Evolutionary conservation across 208 protist species (phyloP).

Genomic region (Crithidia fasciculata): DNA sequence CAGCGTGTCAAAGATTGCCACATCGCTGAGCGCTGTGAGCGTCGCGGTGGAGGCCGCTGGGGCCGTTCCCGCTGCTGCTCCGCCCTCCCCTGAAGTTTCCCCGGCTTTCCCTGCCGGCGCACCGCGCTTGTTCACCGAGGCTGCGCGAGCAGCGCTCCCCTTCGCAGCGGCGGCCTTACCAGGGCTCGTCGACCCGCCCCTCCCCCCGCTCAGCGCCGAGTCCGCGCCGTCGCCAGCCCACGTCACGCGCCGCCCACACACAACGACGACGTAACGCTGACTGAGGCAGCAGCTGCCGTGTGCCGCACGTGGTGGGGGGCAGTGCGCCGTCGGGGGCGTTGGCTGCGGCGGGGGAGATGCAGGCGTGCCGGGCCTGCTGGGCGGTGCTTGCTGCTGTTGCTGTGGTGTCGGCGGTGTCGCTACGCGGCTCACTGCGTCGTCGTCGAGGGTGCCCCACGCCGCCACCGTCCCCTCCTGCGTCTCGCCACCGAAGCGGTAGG

Average conservation of each 20-base stretch:
- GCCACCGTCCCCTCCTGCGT: slow-evolving; percentile 42
- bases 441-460: slow-evolving; percentile 36
- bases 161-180: slow-evolving; percentile 5
- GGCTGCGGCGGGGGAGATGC: background rate
- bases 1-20: slow-evolving; percentile 54
- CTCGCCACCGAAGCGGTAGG: slow-evolving; percentile 77
- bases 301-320: slow-evolving; percentile 54
- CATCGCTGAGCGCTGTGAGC: slow-evolving; percentile 38
- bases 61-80: background rate
- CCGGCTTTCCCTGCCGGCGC: slow-evolving; percentile 14
- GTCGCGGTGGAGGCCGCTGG: slow-evolving; percentile 3
- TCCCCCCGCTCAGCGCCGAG: slow-evolving; percentile 1
- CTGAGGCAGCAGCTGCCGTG: slow-evolving; percentile 63
- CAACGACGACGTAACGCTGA: slow-evolving; percentile 70
- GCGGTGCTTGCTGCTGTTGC: background rate
- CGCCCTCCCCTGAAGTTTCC: slow-evolving; percentile 12
- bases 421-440: background rate
- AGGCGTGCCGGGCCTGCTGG: background rate
- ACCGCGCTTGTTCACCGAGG: slow-evolving; percentile 4
- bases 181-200: background rate
- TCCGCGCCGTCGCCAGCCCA: slow-evolving; percentile 15
- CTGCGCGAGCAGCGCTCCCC: background rate
- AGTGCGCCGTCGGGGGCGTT: too few relatives aligned
- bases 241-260: slow-evolving; percentile 63
- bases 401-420: slow-evolving; percentile 1